Base-by-base conservation (phyloP, 805 yeast species). In the Candida maltosa region DNA sequence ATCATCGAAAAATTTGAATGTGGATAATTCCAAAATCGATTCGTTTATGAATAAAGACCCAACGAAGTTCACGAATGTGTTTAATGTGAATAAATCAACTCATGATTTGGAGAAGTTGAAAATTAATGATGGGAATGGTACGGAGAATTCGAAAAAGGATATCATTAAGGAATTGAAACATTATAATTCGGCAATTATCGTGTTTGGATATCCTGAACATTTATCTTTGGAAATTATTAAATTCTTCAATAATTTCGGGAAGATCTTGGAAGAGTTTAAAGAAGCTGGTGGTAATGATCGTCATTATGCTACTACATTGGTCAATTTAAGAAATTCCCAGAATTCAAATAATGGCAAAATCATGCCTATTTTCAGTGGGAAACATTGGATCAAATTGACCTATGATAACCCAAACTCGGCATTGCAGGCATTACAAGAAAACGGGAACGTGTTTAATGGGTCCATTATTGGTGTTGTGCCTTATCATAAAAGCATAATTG, bases 381-480 rank as follows among this genome's bases (percentile, higher is more conserved):
- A 78, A 30, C 80, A 86, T 26, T 91, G 97, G 97, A 79, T 89
- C n/a, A 85, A 88, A 52, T 55, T 91, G 35, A 89, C 97, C 3
- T 93, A 78, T 56, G 83, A 79, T 38, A 81, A 80, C 39, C 75
- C 83, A 6, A 65, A 81, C 2, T 73, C 89, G 7, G 96, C 95
- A 2, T 57, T 77, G 12, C 78, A 95, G 37, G 96, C 98, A 0
- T 62, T 89, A 29, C 80, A 84, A 44, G 96, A 88, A 51, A 85
- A 87, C 52, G 95, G 95, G 4, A 57, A 70, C 9, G 72, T 80
- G 5, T 75, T 82, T 49, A 83, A 81, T 35, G 91, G 86, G 37
- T 65, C 56, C 48, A 74, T 56, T 57, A 80, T 54, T 78, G 95
- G 52, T 58, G 95, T 73, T 57, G 62, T 83, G 7, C 86, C 94